Conservation (phyloP, 1,284 basidiomycete genomes). For the Apiotrichum akiyoshidainum region DNA sequence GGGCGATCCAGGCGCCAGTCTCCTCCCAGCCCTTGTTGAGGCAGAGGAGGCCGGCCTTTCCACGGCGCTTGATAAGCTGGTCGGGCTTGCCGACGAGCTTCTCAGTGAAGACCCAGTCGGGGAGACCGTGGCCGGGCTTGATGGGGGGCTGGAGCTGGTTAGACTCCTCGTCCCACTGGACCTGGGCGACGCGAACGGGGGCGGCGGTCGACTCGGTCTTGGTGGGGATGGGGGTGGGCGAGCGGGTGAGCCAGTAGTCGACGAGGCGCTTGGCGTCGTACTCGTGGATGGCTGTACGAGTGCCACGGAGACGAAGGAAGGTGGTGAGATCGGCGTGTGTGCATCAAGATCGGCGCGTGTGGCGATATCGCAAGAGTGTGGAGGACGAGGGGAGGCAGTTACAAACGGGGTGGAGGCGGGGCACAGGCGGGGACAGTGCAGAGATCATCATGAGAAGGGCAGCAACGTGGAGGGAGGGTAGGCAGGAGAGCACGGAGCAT, state of each 20-base stretch:
- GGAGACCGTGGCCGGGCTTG: constrained; percentile 66
- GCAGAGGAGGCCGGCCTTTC: constrained; percentile 91
- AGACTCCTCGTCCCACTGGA: constrained; percentile 67
- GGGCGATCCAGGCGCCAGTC: constrained; percentile 80
- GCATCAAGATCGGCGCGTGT: background rate
- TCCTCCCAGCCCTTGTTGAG: constrained; percentile 91
- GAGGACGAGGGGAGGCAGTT: no score
- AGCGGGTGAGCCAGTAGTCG: constrained; percentile 87
- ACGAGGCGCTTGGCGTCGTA: constrained; percentile 92
- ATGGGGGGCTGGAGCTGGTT: constrained; percentile 65
- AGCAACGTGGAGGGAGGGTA: no score
- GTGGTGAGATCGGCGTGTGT: background rate
- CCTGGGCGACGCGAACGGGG: constrained; percentile 51
- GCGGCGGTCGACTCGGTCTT: constrained; percentile 47
- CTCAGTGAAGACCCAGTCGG: constrained; percentile 76
- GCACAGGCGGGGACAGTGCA: no score
- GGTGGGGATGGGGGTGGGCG: constrained; percentile 59
- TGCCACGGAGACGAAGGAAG: background rate
- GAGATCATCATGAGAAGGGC: no score
- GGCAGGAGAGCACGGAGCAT: no score
- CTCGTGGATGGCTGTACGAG: constrained; percentile 74
- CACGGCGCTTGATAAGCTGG: constrained; percentile 98
- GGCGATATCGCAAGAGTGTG: background rate
- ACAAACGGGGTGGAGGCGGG: no score
- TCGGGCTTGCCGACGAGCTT: constrained; percentile 94